These are phyloP conservation scores for Moniliella sp. DNA, from an alignment of 1,284 basidiomycete species.

Conservation along the genomic window DNA sequence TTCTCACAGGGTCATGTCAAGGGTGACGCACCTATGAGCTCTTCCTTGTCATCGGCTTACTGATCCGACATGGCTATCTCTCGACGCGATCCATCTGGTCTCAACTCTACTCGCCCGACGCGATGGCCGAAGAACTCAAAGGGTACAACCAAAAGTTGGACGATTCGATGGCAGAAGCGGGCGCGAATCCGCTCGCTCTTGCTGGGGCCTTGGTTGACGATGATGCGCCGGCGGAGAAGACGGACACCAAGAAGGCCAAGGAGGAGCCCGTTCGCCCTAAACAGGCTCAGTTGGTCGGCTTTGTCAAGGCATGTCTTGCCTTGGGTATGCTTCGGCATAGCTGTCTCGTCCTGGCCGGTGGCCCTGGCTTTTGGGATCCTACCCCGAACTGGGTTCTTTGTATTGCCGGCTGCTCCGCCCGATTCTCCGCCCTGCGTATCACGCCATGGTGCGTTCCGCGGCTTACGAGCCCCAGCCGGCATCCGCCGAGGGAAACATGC, in stretches of 20 bases:
- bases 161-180: slow-evolving; percentile 41
- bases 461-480: not conserved
- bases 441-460: not conserved
- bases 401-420: slow-evolving; percentile 23
- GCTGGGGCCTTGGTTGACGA: slow-evolving; percentile 59
- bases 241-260: slow-evolving; percentile 8
- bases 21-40: slow-evolving; percentile 50
- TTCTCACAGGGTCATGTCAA: slow-evolving; percentile 44
- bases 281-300: slow-evolving; percentile 51
- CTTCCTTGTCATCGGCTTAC: slow-evolving; percentile 59
- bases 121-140: slow-evolving; percentile 38
- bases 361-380: slow-evolving; percentile 62
- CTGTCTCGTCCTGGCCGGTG: slow-evolving; percentile 55
- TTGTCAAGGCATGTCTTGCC: slow-evolving; percentile 59
- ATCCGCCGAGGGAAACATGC: not conserved
- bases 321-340: slow-evolving; percentile 62
- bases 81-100: slow-evolving; percentile 62
- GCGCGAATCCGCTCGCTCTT: slow-evolving; percentile 56
- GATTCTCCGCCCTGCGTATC: not conserved
- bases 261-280: slow-evolving; percentile 38
- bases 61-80: slow-evolving; percentile 70
- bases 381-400: slow-evolving; percentile 59
- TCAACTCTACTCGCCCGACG: slow-evolving; percentile 37
- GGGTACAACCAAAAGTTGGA: slow-evolving; percentile 52
- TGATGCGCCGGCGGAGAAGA: slow-evolving; percentile 36